Base-by-base conservation (phyloP, 345 rosid species). In the Anastatica hierochuntica region DNA sequence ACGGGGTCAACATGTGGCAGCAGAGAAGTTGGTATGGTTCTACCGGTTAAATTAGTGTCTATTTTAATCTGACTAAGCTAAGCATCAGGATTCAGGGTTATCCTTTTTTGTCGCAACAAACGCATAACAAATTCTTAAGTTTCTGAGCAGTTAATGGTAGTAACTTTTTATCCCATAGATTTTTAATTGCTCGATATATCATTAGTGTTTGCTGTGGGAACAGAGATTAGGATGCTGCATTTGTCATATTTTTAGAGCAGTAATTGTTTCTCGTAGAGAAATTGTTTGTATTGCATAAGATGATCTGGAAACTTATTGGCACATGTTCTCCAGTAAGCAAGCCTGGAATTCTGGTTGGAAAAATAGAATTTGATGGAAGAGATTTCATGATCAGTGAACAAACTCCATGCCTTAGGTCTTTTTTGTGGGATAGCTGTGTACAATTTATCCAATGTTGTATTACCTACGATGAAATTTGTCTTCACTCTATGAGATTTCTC, bases 1-100 rank as follows among this genome's bases (percentile, higher is more conserved):
- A 24, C 76, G 87, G 89, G 64, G 69, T 62, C 70, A 72, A 31
- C 54, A 62, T n/a, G n/a, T n/a, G n/a, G n/a, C n/a, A n/a, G n/a
- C n/a, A n/a, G n/a, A n/a, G n/a, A n/a, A n/a, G n/a, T n/a, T n/a
- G 61, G 82, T 88, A 81, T 41, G 70, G 35, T 58, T 23, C 3
- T 23, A 3, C 27, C 27, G 4, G 3, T 23, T 23, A 23, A n/a
- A n/a, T n/a, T n/a, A n/a, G n/a, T 6, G 27, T 15, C 31, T 43
- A 35, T 57, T 27, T 42, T n/a, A n/a, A 19, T 49, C 9, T 29
- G 30, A 41, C 30, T 33, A 45, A 42, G 63, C 30, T 24, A 40
- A 41, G 45, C 39, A 48, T 49, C 29, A 14, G 7, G 18, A 9
- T 19, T 56, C n/a, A n/a, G n/a, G n/a, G n/a, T n/a, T n/a, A 35